These are phyloP conservation scores for Bjerkandera adusta DNA, from an alignment of 1,284 basidiomycete genomes.

Conservation along the genomic window DNA sequence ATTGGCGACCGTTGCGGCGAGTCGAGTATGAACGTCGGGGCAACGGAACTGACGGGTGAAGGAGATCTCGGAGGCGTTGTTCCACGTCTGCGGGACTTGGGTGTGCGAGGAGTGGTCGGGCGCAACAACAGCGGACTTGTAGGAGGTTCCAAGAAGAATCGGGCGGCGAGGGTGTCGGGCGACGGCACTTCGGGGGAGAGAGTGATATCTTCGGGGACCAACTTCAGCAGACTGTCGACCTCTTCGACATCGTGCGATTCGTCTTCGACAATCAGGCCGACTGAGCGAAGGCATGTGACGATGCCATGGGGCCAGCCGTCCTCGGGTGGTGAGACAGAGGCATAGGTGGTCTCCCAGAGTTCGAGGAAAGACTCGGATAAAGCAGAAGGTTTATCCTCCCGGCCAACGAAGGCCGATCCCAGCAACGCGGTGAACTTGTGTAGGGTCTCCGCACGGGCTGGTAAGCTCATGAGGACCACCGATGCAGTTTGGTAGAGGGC, in stretches of 20 bases:
- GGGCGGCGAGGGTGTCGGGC: conserved; percentile 19
- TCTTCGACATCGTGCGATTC: conserved; percentile 13
- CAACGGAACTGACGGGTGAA: conserved; percentile 14
- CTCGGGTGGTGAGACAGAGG: conserved; percentile 35
- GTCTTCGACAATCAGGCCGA: not conserved
- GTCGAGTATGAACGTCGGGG: conserved; percentile 11
- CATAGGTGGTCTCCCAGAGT: conserved; percentile 55
- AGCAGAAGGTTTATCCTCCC: conserved; percentile 39
- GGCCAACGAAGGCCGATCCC: conserved; percentile 50
- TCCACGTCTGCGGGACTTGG: conserved; percentile 36
- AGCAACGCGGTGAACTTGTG: conserved; percentile 45
- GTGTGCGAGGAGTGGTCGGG: conserved; percentile 21
- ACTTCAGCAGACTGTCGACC: conserved; percentile 14
- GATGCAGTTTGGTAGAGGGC: conserved; percentile 58
- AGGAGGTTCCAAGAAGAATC: conserved; percentile 7
- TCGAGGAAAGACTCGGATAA: conserved; percentile 48
- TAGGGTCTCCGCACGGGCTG: conserved; percentile 36
- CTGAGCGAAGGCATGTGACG: conserved; percentile 4
- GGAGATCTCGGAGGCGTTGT: conserved; percentile 32
- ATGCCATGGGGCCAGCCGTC: conserved; percentile 46
- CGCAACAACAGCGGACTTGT: not conserved
- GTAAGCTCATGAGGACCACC: conserved; percentile 45
- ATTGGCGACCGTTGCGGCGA: conserved; percentile 25
- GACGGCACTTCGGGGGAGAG: conserved; percentile 16
- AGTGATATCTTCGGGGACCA: conserved; percentile 4